phyloP scores from a whole-genome alignment of 768 basidiomycete species.

The Boletus pseudo-olivaceus region DNA sequence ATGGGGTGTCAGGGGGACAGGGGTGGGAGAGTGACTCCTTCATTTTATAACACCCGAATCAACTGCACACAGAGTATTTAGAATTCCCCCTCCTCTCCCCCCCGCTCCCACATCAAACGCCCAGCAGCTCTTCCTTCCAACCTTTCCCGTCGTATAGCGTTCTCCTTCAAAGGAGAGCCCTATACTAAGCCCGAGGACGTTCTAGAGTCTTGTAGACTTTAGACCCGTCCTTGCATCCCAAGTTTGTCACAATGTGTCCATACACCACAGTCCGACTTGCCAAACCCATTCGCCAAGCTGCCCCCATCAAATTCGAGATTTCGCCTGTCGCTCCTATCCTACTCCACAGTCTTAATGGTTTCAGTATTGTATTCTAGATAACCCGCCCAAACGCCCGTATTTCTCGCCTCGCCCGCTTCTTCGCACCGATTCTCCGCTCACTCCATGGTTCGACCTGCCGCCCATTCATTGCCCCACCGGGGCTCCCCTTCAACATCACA shows the following conservation, averaged over 20 bases:
- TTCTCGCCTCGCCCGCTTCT: conserved; percentile 1
- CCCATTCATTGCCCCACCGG: conserved; percentile 64
- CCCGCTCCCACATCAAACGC: neutral
- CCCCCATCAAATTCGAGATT: conserved; percentile 13
- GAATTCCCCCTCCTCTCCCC: conserved; percentile 7
- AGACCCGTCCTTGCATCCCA: conserved; percentile 26
- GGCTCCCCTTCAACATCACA: conserved; percentile 62
- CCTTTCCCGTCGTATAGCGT: conserved; percentile 16
- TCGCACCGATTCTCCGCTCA: conserved; percentile 5
- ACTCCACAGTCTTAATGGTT: conserved; percentile 31
- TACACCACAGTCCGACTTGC: conserved; percentile 26
- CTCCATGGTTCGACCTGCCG: conserved; percentile 34
- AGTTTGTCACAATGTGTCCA: conserved; percentile 39
- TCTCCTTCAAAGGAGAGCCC: conserved; percentile 20
- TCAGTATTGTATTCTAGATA: conserved; percentile 37
- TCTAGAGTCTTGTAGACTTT: conserved; percentile 43
- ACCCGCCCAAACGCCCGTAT: conserved; percentile 14
- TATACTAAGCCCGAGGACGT: conserved; percentile 32
- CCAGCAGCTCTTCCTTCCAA: neutral
- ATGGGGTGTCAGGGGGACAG: conserved; percentile 23
- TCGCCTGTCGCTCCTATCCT: conserved; percentile 15
- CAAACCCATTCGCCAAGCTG: conserved; percentile 17
- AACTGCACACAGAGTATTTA: conserved; percentile 21
- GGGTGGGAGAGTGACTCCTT: conserved; percentile 32
- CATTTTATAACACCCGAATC: conserved; percentile 32